Percentiles rank a stretch among this genome's conserved stretches.
Evolutionary conservation across 129 eudicot species (phyloP).

Genomic region (Tagetes erecta): DNA sequence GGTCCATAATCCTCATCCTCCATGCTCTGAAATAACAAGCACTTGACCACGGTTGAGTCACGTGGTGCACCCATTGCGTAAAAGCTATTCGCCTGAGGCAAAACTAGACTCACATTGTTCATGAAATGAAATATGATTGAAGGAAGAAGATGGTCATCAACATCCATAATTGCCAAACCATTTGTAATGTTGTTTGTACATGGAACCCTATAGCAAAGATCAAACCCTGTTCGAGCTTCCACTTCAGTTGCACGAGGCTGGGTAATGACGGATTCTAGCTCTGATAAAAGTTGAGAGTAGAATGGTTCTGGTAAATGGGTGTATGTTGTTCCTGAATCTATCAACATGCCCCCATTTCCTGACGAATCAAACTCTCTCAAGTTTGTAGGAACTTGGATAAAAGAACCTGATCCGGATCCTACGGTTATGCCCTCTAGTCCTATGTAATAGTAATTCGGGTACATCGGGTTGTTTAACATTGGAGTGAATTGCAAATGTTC

Average conservation of each 20-base stretch:
- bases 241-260: constrained; percentile 58
- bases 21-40: constrained; percentile 67
- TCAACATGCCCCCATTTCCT: constrained; percentile 73
- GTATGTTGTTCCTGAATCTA: constrained; percentile 79
- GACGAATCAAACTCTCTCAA: constrained; percentile 58
- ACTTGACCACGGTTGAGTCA: constrained; percentile 61
- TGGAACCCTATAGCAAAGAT: constrained; percentile 67
- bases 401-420: constrained; percentile 32
- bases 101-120: constrained; percentile 58
- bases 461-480: constrained; percentile 60
- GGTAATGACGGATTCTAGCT: constrained; percentile 38
- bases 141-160: constrained; percentile 54
- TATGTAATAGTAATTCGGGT: constrained; percentile 73
- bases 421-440: constrained; percentile 63
- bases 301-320: constrained; percentile 75
- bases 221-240: constrained; percentile 53
- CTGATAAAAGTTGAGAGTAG: constrained; percentile 47
- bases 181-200: constrained; percentile 39
- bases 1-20: constrained; percentile 58
- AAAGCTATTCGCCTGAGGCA: constrained; percentile 63
- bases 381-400: constrained; percentile 49
- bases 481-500: constrained; percentile 66
- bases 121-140: constrained; percentile 69
- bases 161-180: constrained; percentile 25
- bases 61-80: constrained; percentile 64